These are phyloP conservation scores for Coemansia sp. DNA, from an alignment of 192 early-diverging fungal species.

Conservation along the genomic window DNA sequence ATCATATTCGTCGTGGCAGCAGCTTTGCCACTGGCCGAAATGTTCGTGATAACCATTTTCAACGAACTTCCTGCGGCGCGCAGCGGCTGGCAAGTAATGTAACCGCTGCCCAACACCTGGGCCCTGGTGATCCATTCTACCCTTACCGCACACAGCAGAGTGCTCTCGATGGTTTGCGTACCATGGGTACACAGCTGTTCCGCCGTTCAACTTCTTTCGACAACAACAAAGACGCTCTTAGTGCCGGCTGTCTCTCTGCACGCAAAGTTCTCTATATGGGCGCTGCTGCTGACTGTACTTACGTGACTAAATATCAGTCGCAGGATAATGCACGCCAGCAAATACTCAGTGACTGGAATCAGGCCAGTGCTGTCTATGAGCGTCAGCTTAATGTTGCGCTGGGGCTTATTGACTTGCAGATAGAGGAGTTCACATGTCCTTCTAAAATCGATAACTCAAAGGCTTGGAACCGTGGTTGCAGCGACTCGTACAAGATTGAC, in stretches of 20 bases:
- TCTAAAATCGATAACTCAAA: constrained; percentile 18
- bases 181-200: constrained; percentile 25
- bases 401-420: constrained; percentile 75
- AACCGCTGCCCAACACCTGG: constrained; percentile 8
- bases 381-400: constrained; percentile 81
- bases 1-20: not conserved
- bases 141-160: constrained; percentile 2
- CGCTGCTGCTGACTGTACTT: constrained; percentile 76
- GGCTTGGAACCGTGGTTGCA: constrained; percentile 82
- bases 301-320: constrained; percentile 58
- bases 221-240: constrained; percentile 19
- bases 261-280: constrained; percentile 58
- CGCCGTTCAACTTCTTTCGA: constrained; percentile 32
- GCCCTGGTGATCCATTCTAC: constrained; percentile 16
- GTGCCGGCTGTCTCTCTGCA: constrained; percentile 31
- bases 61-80: constrained; percentile 13
- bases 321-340: constrained; percentile 60
- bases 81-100: constrained; percentile 23
- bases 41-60: not conserved
- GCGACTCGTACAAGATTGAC: constrained; percentile 64
- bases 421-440: constrained; percentile 65
- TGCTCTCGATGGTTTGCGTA: constrained; percentile 14
- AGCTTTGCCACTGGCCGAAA: not conserved
- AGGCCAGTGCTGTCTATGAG: constrained; percentile 80
- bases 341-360: constrained; percentile 82